phyloP scores from a whole-genome alignment of 371 early-diverging fungal species.

The Conidiobolus incongruus region DNA sequence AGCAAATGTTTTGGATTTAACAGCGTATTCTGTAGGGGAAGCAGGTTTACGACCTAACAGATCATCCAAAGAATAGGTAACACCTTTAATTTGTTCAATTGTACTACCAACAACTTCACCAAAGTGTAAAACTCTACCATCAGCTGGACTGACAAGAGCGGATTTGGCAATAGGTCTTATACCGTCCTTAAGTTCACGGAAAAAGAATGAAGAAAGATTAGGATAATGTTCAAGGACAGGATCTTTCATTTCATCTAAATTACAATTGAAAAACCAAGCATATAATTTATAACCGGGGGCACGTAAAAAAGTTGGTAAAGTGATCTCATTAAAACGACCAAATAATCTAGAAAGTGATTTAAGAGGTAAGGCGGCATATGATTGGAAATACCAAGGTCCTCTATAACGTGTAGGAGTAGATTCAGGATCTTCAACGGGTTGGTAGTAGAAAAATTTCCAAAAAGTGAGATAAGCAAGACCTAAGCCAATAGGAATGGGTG shows the following conservation, averaged over 20 bases:
- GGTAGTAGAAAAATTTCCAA: slow-evolving; percentile 29
- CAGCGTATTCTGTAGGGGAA: slow-evolving; percentile 11
- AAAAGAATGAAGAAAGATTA: slow-evolving; percentile 77
- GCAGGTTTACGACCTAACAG: slow-evolving; percentile 38
- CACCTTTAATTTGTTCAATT: slow-evolving; percentile 86
- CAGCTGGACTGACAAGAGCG: slow-evolving; percentile 62
- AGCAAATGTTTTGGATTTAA: slow-evolving; percentile 18
- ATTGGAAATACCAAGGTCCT: slow-evolving; percentile 75
- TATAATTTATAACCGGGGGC: slow-evolving; percentile 51
- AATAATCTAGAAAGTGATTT: slow-evolving; percentile 71
- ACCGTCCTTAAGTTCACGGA: slow-evolving; percentile 56
- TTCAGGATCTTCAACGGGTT: slow-evolving; percentile 9
- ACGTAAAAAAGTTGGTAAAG: slow-evolving; percentile 57
- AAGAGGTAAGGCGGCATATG: slow-evolving; percentile 68
- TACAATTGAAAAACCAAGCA: slow-evolving; percentile 68
- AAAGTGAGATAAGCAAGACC: slow-evolving; percentile 52
- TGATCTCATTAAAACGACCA: slow-evolving; percentile 59
- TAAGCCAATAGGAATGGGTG: slow-evolving; percentile 51
- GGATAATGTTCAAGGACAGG: slow-evolving; percentile 51
- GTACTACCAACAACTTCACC: slow-evolving; percentile 52
- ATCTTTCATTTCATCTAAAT: slow-evolving; percentile 79
- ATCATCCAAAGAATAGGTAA: slow-evolving; percentile 69
- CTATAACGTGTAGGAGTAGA: slow-evolving; percentile 15
- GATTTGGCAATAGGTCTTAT: slow-evolving; percentile 48
- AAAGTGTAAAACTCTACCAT: slow-evolving; percentile 73